Percentiles rank a stretch among this genome's conserved stretches.
phyloP scores from a whole-genome alignment of 139 green algal species.

The Chlamydomonas sp. region DNA sequence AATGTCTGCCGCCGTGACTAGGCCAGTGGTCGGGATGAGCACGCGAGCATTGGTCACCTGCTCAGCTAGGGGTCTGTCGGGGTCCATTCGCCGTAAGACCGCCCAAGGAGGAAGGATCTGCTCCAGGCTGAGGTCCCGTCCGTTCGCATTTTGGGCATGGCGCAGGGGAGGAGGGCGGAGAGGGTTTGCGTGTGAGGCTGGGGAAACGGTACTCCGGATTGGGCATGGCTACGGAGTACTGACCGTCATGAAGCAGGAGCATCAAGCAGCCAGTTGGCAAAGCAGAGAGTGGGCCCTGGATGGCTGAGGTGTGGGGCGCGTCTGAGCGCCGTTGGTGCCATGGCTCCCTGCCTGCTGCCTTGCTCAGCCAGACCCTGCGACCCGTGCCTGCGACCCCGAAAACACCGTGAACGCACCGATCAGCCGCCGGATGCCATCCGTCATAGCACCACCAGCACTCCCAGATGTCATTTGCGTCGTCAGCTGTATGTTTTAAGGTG shows the following conservation, averaged over 20 bases:
- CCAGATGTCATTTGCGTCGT: constrained; percentile 20
- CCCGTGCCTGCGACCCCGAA: too few relatives aligned
- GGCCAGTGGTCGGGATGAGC: constrained; percentile 65
- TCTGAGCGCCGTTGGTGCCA: not conserved
- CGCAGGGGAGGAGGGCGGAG: too few relatives aligned
- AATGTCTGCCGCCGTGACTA: constrained; percentile 39
- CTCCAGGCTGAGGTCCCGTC: constrained; percentile 37
- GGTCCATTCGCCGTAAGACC: constrained; percentile 46
- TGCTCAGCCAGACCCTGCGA: too few relatives aligned
- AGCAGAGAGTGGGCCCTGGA: not conserved
- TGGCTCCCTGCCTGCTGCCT: too few relatives aligned
- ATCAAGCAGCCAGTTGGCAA: not conserved
- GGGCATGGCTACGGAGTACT: too few relatives aligned
- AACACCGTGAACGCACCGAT: constrained; percentile 33
- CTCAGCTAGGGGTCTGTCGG: constrained; percentile 34
- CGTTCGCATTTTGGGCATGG: too few relatives aligned
- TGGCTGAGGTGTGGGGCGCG: not conserved
- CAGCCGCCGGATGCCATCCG: constrained; percentile 49
- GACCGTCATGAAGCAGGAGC: too few relatives aligned
- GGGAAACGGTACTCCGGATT: too few relatives aligned
- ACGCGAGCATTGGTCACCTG: constrained; percentile 51
- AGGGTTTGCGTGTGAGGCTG: too few relatives aligned
- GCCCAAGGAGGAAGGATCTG: constrained; percentile 48
- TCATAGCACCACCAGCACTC: constrained; percentile 62
- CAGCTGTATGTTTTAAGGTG: too few relatives aligned